Percentiles rank a stretch among this genome's conserved stretches.
Conservation (phyloP, 768 basidiomycete species). For the Grammothele lineata region DNA sequence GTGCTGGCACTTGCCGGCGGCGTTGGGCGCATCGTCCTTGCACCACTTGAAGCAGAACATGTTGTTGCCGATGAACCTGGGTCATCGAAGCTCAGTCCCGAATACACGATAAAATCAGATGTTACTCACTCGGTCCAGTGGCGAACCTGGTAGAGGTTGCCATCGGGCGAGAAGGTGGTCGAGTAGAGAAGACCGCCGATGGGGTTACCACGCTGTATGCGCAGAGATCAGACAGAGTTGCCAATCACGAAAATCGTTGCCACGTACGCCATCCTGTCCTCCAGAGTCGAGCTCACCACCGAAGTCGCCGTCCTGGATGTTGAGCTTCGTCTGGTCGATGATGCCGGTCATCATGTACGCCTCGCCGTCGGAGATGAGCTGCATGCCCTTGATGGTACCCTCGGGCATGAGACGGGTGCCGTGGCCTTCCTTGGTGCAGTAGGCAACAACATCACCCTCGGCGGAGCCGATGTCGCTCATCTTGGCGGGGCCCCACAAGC, state of each 20-base stretch:
- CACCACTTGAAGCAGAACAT: conserved; percentile 72
- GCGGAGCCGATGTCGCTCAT: conserved; percentile 54
- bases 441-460: conserved; percentile 71
- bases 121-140: conserved; percentile 64
- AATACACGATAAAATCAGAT: too few relatives aligned
- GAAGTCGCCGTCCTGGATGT: conserved; percentile 47
- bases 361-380: conserved; percentile 54
- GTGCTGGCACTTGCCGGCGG: conserved; percentile 61
- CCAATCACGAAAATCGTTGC: too few relatives aligned
- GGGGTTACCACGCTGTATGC: conserved; percentile 71
- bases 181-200: conserved; percentile 70
- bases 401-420: conserved; percentile 74
- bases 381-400: conserved; percentile 60
- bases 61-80: conserved; percentile 68
- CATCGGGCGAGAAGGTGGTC: conserved; percentile 34
- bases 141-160: conserved; percentile 46
- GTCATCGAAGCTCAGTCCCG: too few relatives aligned
- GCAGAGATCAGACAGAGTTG: too few relatives aligned
- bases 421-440: conserved; percentile 66
- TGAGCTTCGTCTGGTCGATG: conserved; percentile 56
- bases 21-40: conserved; percentile 48
- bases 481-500: conserved; percentile 58
- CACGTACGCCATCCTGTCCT: conserved; percentile 57
- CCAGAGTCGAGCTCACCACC: conserved; percentile 81
- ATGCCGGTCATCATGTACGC: conserved; percentile 62